phyloP scores from a whole-genome alignment of 768 basidiomycete genomes.

The Xerocomellus intermedius region DNA sequence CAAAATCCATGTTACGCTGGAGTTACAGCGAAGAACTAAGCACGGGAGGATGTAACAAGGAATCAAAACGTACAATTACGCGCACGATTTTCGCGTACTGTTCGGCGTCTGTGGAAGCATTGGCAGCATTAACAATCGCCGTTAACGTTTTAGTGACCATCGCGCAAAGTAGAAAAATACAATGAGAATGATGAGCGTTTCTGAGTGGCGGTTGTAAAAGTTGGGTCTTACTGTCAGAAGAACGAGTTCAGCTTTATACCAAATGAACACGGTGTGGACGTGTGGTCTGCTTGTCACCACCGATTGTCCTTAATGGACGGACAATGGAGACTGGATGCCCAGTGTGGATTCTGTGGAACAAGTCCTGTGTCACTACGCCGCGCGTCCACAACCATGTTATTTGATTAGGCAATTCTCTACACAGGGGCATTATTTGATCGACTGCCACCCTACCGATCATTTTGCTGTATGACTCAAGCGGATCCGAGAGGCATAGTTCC shows the following conservation, averaged over 20 bases:
- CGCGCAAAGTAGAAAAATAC: not conserved
- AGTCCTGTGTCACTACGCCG: not conserved
- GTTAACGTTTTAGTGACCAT: not conserved
- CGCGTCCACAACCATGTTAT: not conserved
- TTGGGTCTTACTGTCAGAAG: not conserved
- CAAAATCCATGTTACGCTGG: not conserved
- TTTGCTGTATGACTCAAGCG: too few relatives aligned
- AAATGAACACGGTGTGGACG: not conserved
- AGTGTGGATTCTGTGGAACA: not conserved
- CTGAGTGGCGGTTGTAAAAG: not conserved
- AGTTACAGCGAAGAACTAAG: not conserved
- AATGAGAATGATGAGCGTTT: not conserved
- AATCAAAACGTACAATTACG: not conserved
- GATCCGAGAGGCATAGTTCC: too few relatives aligned
- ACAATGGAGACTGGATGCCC: not conserved
- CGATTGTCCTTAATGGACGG: not conserved
- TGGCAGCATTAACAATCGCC: too few relatives aligned
- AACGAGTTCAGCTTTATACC: too few relatives aligned
- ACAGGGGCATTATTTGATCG: too few relatives aligned
- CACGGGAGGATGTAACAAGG: not conserved
- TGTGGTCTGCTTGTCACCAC: not conserved
- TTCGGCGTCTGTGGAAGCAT: not conserved
- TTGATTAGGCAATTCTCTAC: not conserved
- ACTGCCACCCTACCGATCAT: too few relatives aligned
- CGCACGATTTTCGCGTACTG: not conserved